Percentiles rank a stretch among this genome's conserved stretches.
phyloP scores from a whole-genome alignment of 2,329 filamentous ascomycete species.

The Clarireedia homoeocarpa region DNA sequence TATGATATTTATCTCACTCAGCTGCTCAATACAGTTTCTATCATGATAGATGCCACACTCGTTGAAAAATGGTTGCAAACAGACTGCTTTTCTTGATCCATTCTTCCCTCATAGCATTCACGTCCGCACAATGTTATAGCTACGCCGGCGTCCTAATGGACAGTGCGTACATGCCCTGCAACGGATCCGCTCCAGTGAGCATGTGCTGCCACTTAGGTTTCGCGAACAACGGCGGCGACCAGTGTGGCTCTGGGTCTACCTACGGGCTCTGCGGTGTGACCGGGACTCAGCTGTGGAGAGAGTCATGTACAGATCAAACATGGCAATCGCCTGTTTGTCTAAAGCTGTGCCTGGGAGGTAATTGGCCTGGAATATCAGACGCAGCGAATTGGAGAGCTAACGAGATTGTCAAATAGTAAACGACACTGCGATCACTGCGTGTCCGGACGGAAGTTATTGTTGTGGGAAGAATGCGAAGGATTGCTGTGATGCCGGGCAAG shows the following conservation, averaged over 20 bases:
- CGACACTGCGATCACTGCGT: slow-evolving; percentile 3
- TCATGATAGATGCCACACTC: too few species aligned
- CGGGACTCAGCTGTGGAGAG: slow-evolving; percentile 4
- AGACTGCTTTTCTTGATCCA: too few species aligned
- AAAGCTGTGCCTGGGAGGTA: slow-evolving; percentile 6
- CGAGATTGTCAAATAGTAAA: background rate
- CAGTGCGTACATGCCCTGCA: background rate
- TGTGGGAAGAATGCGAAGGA: slow-evolving; percentile 1
- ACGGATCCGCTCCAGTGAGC: slow-evolving; percentile 2
- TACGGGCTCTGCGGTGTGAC: slow-evolving; percentile 9
- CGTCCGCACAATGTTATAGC: slow-evolving; percentile 3
- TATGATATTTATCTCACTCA: too few species aligned
- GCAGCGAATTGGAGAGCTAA: background rate
- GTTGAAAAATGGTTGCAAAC: too few species aligned
- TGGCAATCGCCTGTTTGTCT: slow-evolving; percentile 6
- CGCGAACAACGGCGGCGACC: background rate
- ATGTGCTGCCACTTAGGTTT: slow-evolving; percentile 6
- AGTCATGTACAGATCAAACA: slow-evolving; percentile 7
- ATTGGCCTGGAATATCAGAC: background rate
- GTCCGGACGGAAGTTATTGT: slow-evolving; percentile 6
- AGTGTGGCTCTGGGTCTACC: slow-evolving; percentile 4
- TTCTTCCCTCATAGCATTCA: background rate
- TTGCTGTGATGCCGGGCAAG: background rate
- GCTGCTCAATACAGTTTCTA: too few species aligned
- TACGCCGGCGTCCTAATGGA: background rate